phyloP scores from a whole-genome alignment of 2,329 filamentous ascomycete genomes.

The Epichloe hybrida region DNA sequence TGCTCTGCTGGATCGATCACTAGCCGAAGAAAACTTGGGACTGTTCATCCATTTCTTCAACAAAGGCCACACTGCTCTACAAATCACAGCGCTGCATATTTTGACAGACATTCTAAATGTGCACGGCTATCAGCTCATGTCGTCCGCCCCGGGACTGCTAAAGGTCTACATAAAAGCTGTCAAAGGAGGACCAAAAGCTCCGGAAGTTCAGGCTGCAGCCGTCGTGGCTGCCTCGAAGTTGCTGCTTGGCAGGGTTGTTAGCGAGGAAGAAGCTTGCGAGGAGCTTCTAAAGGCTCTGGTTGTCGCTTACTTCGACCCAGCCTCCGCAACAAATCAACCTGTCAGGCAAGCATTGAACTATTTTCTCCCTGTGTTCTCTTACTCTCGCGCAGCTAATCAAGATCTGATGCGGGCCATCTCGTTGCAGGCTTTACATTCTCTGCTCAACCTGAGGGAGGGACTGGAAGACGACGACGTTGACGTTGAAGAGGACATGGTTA shows the following conservation, averaged over 20 bases:
- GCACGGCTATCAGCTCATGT: constrained; percentile 67
- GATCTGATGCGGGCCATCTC: constrained; percentile 64
- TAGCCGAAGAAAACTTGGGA: constrained; percentile 82
- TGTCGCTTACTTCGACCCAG: constrained; percentile 79
- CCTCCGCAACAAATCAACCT: constrained; percentile 64
- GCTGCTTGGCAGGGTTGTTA: constrained; percentile 66
- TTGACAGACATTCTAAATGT: constrained; percentile 86
- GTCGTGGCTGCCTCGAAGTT: constrained; percentile 76
- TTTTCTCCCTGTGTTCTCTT: constrained; percentile 90
- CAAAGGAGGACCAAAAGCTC: constrained; percentile 53
- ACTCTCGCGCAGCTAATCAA: constrained; percentile 70
- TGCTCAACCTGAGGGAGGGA: constrained; percentile 59
- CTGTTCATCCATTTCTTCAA: constrained; percentile 93
- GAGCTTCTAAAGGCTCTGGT: constrained; percentile 77
- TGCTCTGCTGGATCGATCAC: constrained; percentile 77
- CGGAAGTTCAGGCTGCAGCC: constrained; percentile 67
- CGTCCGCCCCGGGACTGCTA: constrained; percentile 54
- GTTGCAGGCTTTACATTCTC: constrained; percentile 59
- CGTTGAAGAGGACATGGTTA: constrained; percentile 64
- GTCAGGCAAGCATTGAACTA: constrained; percentile 82
- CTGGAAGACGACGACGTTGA: constrained; percentile 65
- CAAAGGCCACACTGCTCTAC: constrained; percentile 80
- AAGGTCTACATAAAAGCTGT: constrained; percentile 81
- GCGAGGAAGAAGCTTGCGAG: constrained; percentile 49
- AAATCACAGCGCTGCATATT: constrained; percentile 82